These are phyloP conservation scores for Botrytis hyacinthi DNA, from an alignment of 2,329 filamentous ascomycete species.

Conservation along the genomic window DNA sequence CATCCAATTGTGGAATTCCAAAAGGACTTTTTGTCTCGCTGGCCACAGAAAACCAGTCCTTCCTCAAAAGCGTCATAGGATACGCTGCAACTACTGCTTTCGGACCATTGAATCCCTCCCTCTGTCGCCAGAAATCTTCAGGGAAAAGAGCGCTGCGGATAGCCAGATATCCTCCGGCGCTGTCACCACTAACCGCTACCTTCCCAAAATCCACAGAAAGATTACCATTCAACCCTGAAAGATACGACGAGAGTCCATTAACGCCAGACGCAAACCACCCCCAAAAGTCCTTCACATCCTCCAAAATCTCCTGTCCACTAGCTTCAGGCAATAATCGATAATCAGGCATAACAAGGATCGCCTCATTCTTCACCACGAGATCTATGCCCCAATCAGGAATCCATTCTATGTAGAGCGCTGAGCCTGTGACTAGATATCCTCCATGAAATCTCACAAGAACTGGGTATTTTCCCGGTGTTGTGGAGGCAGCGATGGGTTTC, in stretches of 20 bases:
- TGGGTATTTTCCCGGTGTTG: conserved; percentile 16
- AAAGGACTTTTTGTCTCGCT: not conserved
- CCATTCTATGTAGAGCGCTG: conserved; percentile 9
- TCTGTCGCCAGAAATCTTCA: not conserved
- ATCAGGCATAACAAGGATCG: conserved; percentile 48
- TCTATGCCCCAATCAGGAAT: not conserved
- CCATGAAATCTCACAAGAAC: conserved; percentile 24
- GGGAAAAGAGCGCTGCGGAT: not conserved
- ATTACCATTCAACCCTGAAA: not conserved
- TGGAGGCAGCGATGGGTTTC: conserved; percentile 10
- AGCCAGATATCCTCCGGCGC: conserved; percentile 20
- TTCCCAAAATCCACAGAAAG: conserved; percentile 18
- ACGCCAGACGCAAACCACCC: conserved; percentile 41
- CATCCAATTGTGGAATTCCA: not conserved
- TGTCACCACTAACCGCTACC: conserved; percentile 20
- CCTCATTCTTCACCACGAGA: conserved; percentile 23
- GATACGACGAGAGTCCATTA: not conserved
- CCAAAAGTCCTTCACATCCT: conserved; percentile 50
- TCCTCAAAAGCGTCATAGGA: not conserved
- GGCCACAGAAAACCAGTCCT: not conserved
- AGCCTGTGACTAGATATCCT: conserved; percentile 10
- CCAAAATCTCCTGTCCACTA: conserved; percentile 46
- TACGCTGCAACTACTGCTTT: not conserved
- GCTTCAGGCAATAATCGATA: conserved; percentile 53
- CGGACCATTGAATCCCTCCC: not conserved